Evolutionary conservation across 495 filamentous ascomycete species (phyloP).

Genomic region (Aspergillus incahuasiensis): DNA sequence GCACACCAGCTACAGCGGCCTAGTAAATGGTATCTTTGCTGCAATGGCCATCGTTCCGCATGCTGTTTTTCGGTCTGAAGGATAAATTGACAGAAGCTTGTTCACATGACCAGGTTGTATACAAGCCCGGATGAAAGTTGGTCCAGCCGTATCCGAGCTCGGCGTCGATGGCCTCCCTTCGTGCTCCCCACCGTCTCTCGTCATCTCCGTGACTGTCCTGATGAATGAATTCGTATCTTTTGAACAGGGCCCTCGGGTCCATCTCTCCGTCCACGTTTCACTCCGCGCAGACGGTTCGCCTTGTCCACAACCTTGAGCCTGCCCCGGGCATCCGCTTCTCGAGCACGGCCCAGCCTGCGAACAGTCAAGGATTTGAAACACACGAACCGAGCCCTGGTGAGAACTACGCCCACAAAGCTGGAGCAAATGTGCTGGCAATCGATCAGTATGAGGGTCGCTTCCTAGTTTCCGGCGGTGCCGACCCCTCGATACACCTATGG

Average conservation of each 20-base stretch:
- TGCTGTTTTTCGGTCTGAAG: too few species aligned
- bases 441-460: conserved; percentile 75
- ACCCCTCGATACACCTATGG: conserved; percentile 76
- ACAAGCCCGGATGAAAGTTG: neutral
- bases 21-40: too few species aligned
- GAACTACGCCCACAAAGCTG: conserved; percentile 63
- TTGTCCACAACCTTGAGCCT: conserved; percentile 57
- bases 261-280: conserved; percentile 57
- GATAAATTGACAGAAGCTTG: too few species aligned
- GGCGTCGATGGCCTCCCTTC: neutral
- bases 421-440: conserved; percentile 69
- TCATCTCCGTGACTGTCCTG: neutral
- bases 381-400: conserved; percentile 22
- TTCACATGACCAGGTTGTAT: too few species aligned
- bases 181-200: neutral
- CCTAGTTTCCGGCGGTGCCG: conserved; percentile 76
- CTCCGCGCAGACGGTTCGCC: conserved; percentile 54
- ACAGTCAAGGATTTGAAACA: neutral
- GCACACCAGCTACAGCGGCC: too few species aligned
- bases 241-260: conserved; percentile 66
- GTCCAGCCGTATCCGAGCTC: neutral
- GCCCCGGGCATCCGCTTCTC: conserved; percentile 63
- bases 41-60: too few species aligned
- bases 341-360: conserved; percentile 28
- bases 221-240: conserved; percentile 80